These are phyloP conservation scores for Coniella lustricola DNA, from an alignment of 2,329 filamentous ascomycete species.

Conservation along the genomic window DNA sequence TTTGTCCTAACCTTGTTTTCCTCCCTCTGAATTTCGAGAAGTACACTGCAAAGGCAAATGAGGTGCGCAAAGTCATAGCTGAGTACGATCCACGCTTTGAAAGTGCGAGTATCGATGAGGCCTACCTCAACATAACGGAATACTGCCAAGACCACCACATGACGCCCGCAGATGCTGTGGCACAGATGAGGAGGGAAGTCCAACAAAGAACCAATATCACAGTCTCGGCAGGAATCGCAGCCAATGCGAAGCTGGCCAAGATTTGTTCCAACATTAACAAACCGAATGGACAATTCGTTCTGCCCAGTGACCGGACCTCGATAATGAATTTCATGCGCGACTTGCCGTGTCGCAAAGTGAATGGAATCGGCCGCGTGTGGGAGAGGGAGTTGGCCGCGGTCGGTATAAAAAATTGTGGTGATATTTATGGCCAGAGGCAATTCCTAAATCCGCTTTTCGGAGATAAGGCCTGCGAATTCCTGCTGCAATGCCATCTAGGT, in stretches of 20 bases:
- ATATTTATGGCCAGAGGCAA: constrained; percentile 72
- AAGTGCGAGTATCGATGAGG: constrained; percentile 91
- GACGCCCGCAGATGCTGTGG: constrained; percentile 64
- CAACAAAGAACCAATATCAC: constrained; percentile 73
- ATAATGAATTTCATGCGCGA: constrained; percentile 83
- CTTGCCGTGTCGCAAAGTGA: constrained; percentile 82
- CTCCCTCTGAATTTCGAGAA: constrained; percentile 84
- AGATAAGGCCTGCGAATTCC: constrained; percentile 82
- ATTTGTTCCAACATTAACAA: constrained; percentile 96
- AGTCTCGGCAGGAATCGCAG: constrained; percentile 88
- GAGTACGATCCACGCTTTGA: constrained; percentile 90
- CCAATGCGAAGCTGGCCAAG: constrained; percentile 89
- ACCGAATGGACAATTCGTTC: constrained; percentile 81
- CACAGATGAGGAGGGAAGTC: constrained; percentile 71
- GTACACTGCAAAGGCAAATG: constrained; percentile 82
- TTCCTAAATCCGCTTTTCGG: constrained; percentile 75
- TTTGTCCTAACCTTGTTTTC: constrained; percentile 79
- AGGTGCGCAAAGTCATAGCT: constrained; percentile 73
- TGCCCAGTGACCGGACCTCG: constrained; percentile 62
- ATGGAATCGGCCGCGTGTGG: constrained; percentile 88
- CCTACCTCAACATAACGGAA: constrained; percentile 87
- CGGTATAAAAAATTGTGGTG: constrained; percentile 80
- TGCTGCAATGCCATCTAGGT: constrained; percentile 78
- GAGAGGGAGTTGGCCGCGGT: constrained; percentile 86
- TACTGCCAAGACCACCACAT: constrained; percentile 69